Evolutionary conservation across 768 basidiomycete genomes (phyloP).

Genomic region (Rhizopogon vinicolor): DNA sequence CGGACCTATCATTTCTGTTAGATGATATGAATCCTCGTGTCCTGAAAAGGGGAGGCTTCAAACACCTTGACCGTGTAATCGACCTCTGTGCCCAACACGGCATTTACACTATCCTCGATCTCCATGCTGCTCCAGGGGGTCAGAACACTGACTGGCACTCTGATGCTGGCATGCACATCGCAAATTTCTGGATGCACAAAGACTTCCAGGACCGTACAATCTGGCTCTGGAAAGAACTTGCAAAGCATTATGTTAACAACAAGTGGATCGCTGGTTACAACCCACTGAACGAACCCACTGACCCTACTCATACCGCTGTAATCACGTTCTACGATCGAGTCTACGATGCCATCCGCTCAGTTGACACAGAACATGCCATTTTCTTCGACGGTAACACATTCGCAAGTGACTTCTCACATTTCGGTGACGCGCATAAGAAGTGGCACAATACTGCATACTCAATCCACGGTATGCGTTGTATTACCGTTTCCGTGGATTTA

Average conservation of each 20-base stretch:
- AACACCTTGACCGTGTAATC: slow-evolving; percentile 81
- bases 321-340: slow-evolving; percentile 65
- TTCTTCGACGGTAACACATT: slow-evolving; percentile 87
- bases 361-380: slow-evolving; percentile 68
- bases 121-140: slow-evolving; percentile 73
- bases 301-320: slow-evolving; percentile 60
- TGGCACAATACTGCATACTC: slow-evolving; percentile 75
- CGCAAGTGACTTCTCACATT: slow-evolving; percentile 72
- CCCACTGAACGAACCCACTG: slow-evolving; percentile 78
- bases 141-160: slow-evolving; percentile 81
- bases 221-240: slow-evolving; percentile 76
- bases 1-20: slow-evolving; percentile 9
- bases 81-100: slow-evolving; percentile 68
- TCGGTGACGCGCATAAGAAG: slow-evolving; percentile 54
- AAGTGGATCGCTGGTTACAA: slow-evolving; percentile 87
- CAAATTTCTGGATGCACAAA: slow-evolving; percentile 78
- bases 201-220: slow-evolving; percentile 79
- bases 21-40: slow-evolving; percentile 80
- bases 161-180: slow-evolving; percentile 65
- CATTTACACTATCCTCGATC: slow-evolving; percentile 76
- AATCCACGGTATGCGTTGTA: slow-evolving; percentile 52
- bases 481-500: neutral
- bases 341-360: slow-evolving; percentile 62
- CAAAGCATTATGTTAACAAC: slow-evolving; percentile 71
- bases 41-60: slow-evolving; percentile 69